Evolutionary conservation across 1,139 yeast species (phyloP), one percentile per base, ranked within the genome.

Genomic region (Suhomyces kunorum): DNA sequence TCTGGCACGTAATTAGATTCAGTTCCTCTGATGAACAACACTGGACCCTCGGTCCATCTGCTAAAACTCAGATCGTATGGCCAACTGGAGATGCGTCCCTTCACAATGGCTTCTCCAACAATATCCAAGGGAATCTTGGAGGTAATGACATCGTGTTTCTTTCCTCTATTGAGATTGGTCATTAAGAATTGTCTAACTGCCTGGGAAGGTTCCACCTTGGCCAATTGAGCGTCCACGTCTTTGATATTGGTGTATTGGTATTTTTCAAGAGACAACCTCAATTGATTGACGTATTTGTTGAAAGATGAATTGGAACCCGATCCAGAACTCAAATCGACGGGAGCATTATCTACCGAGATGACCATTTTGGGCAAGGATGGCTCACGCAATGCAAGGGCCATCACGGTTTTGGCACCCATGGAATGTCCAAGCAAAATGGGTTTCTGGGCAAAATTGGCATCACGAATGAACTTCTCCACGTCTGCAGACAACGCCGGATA

Each of bases 361-460:
- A 89, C 53, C 66, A 81, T 74, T 24, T 77, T 70, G 3, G 84
- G 81, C 16, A 83, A 52, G 1, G 79, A 76, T 0, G 95, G 95
- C 17, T 78, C 69, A 38, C 88, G 71, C 45, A 92, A 68, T 0
- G 90, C 83, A 4, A 87, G 70, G 0, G 92, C 88, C 98, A 92
- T 90, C 3, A 86, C 96, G 0, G 90, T 77, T 56, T 92, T 92
- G 8, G 96, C 98, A 6, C 98, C 98, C 97, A 92, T 89, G 0
- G 97, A 89, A 61, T 90, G 98, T 1, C 98, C 98, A 18, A 92
- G 71, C 16, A 92, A 49, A 14, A 87, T 78, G 0, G 94, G 87
- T 28, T 74, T 66, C n/a, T 52, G 46, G 20, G 53, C 53, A 22
- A 67, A 66, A 0, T 63, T 51, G 14, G 78, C 71, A 5, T 74